Base-by-base conservation (phyloP, 148 eudicot genomes). In the Chenopodium formosanum region DNA sequence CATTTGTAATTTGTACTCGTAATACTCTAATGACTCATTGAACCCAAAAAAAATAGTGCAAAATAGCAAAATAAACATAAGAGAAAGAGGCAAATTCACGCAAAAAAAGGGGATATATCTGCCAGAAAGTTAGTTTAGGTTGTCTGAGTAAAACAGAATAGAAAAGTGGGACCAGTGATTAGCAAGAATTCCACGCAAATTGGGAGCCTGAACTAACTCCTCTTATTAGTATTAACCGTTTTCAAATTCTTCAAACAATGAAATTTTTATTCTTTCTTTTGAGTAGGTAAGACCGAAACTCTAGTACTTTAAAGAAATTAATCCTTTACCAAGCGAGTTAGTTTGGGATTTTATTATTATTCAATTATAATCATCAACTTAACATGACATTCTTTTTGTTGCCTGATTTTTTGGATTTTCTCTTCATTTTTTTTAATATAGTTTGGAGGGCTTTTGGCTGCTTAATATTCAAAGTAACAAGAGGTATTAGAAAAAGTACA, bases 161-260 rank as follows among this genome's bases (percentile, higher is more conserved):
- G 12, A 0, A 22, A 46, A 75, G 23, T 13, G 40, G 80, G 70
- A 50, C 82, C 75, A 56, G 23, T 14, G 50, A 12, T 29, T 47
- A 73, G 48, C 67, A 65, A 75, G 79, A 69, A 80, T 34, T 79
- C 74, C 86, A 84, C 78, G 86, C 86, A 65, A 81, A 80, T 5
- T 29, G 86, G n/a, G 31, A 81, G 72, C 78, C 67, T 84, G 78
- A 84, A 84, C 83, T 84, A 84, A 84, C 86, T 76, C 72, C 70
- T 70, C 62, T 79, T 20, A 19, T 31, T 1, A 40, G 44, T 6
- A 74, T 37, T 52, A 79, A 76, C 82, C 70, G 85, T 83, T 83
- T 71, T 67, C 10, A 73, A 72, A 67, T 52, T 46, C 65, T 53
- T 44, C 47, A 77, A 76, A 77, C 76, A 75, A 84, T 80, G 78